Conservation (phyloP, 2,329 filamentous ascomycete species). For the Aotearoamyces nothofagi region DNA sequence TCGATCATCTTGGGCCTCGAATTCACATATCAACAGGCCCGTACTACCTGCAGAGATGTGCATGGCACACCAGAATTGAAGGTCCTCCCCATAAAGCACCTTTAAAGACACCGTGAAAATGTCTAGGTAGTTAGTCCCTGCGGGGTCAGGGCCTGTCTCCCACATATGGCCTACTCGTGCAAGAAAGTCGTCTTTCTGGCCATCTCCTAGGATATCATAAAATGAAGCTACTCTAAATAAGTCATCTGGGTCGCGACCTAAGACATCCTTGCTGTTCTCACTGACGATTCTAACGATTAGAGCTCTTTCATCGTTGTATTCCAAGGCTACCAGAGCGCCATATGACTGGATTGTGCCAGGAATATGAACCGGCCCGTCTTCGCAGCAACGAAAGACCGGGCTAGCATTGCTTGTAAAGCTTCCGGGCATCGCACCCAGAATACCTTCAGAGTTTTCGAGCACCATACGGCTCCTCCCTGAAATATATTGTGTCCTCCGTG, state of each 20-base stretch:
- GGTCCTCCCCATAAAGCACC: constrained; percentile 6
- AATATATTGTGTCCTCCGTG: neutral
- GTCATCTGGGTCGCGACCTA: constrained; percentile 7
- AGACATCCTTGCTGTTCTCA: constrained; percentile 9
- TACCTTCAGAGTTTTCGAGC: neutral
- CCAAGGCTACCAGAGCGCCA: constrained; percentile 11
- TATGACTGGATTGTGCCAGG: constrained; percentile 11
- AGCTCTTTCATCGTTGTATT: constrained; percentile 5
- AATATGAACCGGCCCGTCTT: constrained; percentile 13
- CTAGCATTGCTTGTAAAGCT: neutral
- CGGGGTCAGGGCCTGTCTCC: neutral
- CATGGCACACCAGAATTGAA: constrained; percentile 10
- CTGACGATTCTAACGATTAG: constrained; percentile 10
- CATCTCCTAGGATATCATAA: constrained; percentile 8
- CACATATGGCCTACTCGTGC: constrained; percentile 2
- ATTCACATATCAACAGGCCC: constrained; percentile 11
- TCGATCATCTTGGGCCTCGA: constrained; percentile 8
- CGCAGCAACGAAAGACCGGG: constrained; percentile 8
- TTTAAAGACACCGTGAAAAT: constrained; percentile 10
- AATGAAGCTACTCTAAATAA: constrained; percentile 11
- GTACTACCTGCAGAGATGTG: constrained; percentile 5
- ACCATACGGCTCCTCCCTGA: neutral
- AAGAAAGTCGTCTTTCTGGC: constrained; percentile 9
- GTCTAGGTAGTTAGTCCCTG: constrained; percentile 7
- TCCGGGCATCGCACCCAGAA: neutral